Evolutionary conservation across 164 flowering plant genomes (phyloP).

Genomic region (Aristolochia fimbriata): DNA sequence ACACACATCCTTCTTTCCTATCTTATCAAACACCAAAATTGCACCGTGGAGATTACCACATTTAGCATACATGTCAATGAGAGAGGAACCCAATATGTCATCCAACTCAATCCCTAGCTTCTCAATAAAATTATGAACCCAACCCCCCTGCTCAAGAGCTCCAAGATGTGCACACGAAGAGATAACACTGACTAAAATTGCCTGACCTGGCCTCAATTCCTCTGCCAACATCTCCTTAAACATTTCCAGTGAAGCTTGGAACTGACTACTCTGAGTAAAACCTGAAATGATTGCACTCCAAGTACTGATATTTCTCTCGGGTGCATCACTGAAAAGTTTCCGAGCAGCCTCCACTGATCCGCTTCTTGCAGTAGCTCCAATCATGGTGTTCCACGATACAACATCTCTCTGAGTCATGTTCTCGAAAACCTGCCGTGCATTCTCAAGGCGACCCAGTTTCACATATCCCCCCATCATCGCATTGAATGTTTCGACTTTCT

Average conservation of each 20-base stretch:
- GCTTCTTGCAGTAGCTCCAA: slow-evolving; percentile 14
- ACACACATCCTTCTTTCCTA: slow-evolving; percentile 7
- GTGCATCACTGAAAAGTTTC: slow-evolving; percentile 8
- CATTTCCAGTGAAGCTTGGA: slow-evolving; percentile 9
- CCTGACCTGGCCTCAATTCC: slow-evolving; percentile 15
- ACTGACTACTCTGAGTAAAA: slow-evolving; percentile 10
- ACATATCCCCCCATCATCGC: slow-evolving; percentile 12
- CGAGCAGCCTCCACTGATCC: slow-evolving; percentile 5
- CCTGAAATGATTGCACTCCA: slow-evolving; percentile 15
- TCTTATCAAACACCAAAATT: slow-evolving; percentile 6
- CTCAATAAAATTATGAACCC: slow-evolving; percentile 14
- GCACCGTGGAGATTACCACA: slow-evolving; percentile 13
- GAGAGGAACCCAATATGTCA: slow-evolving; percentile 12
- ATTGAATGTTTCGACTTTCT: slow-evolving; percentile 11
- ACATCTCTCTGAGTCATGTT: slow-evolving; percentile 15
- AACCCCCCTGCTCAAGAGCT: slow-evolving; percentile 15
- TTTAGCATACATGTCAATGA: slow-evolving; percentile 13
- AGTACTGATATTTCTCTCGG: slow-evolving; percentile 8
- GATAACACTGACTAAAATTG: slow-evolving; percentile 14
- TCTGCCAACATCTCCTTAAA: slow-evolving; percentile 11
- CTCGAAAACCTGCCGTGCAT: slow-evolving; percentile 9
- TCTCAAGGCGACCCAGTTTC: slow-evolving; percentile 6
- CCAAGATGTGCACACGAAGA: slow-evolving; percentile 19
- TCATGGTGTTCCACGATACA: slow-evolving; percentile 17
- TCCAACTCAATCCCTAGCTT: slow-evolving; percentile 7